Percentiles rank a stretch among this genome's conserved stretches.
These are phyloP conservation scores for Prillingera fragicola DNA, from an alignment of 1,284 basidiomycete species.

Conservation along the genomic window DNA sequence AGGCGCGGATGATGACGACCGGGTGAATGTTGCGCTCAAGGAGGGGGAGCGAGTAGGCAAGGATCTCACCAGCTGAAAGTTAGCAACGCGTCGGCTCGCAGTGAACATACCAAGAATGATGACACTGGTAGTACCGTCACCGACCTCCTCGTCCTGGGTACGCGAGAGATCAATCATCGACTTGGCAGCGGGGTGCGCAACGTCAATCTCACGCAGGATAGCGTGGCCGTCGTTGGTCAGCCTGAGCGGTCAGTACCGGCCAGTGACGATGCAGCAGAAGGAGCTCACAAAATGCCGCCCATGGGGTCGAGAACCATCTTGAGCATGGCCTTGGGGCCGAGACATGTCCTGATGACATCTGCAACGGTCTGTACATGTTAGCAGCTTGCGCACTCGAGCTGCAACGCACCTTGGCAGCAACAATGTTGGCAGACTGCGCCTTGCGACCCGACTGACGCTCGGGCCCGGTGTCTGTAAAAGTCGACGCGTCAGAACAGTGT, in stretches of 20 bases:
- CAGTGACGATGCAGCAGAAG: too few species aligned
- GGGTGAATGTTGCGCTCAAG: conserved; percentile 96
- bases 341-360: conserved; percentile 96
- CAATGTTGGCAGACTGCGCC: conserved; percentile 95
- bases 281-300: conserved; percentile 82
- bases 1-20: conserved; percentile 96
- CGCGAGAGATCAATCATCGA: conserved; percentile 97
- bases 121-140: conserved; percentile 94
- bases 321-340: conserved; percentile 96
- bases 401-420: conserved; percentile 77
- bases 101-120: conserved; percentile 78
- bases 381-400: neutral
- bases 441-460: conserved; percentile 91
- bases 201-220: conserved; percentile 94
- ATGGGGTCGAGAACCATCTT: conserved; percentile 99
- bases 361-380: conserved; percentile 71
- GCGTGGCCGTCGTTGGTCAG: conserved; percentile 98
- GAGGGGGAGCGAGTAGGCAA: conserved; percentile 88
- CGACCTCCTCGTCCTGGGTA: conserved; percentile 98
- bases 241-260: conserved; percentile 51
- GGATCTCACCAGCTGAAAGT: conserved; percentile 82
- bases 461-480: conserved; percentile 70
- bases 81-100: conserved; percentile 1
- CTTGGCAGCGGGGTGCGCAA: conserved; percentile 96
- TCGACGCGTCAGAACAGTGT: conserved; percentile 16